phyloP scores from a whole-genome alignment of 371 early-diverging fungal genomes.

The Syncephalastrum sp. region DNA sequence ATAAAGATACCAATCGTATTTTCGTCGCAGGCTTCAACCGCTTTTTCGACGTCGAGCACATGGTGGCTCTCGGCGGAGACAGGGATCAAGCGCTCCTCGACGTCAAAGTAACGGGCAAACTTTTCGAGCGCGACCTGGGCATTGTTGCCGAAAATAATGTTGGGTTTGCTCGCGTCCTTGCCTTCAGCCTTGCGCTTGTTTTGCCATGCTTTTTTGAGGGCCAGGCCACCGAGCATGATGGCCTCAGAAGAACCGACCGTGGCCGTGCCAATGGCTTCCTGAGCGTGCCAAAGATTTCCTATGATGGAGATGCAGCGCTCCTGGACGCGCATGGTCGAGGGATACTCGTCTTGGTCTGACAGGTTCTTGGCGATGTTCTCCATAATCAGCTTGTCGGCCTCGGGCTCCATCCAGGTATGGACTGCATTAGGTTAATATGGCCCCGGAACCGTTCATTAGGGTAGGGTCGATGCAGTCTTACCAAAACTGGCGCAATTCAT shows the following conservation, averaged over 20 bases:
- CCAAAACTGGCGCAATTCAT: conserved; percentile 61
- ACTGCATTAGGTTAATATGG: neutral
- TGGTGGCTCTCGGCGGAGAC: conserved; percentile 48
- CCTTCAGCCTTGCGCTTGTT: conserved; percentile 39
- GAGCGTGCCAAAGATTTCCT: conserved; percentile 55
- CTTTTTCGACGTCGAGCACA: conserved; percentile 49
- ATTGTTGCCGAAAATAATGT: conserved; percentile 65
- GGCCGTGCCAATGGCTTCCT: conserved; percentile 51
- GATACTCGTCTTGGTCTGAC: conserved; percentile 61
- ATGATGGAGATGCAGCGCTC: conserved; percentile 61
- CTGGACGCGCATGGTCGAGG: conserved; percentile 56
- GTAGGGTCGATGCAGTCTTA: conserved; percentile 9
- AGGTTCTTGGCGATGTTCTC: conserved; percentile 65
- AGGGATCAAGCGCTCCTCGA: conserved; percentile 62
- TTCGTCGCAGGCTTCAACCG: conserved; percentile 60
- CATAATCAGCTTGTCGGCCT: conserved; percentile 64
- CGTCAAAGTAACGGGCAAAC: conserved; percentile 67
- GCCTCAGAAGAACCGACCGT: conserved; percentile 69
- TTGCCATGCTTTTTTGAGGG: conserved; percentile 70
- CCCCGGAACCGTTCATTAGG: neutral
- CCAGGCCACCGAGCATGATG: conserved; percentile 63
- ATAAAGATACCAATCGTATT: conserved; percentile 72
- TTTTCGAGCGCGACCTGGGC: conserved; percentile 65
- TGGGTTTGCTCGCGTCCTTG: conserved; percentile 57
- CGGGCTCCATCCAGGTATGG: conserved; percentile 71